Percentiles rank a stretch among this genome's conserved stretches.
Evolutionary conservation across 1,139 yeast genomes (phyloP).

Genomic region (Blastobotrys petasosporus): DNA sequence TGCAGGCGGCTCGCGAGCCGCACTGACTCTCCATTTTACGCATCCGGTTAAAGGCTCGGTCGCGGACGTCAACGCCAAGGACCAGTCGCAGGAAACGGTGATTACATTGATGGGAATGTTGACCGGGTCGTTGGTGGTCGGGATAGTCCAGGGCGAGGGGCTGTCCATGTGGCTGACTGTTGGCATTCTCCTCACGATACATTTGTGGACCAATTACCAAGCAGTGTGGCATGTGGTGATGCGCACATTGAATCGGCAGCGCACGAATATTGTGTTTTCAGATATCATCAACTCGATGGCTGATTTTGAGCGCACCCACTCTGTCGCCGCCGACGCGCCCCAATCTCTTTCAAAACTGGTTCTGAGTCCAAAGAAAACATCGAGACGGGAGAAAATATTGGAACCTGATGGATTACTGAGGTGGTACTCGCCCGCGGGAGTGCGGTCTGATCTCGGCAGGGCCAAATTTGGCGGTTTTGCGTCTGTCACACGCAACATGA

Average conservation of each 20-base stretch:
- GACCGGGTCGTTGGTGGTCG: constrained; percentile 33
- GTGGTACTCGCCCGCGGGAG: constrained; percentile 19
- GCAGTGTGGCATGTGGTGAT: constrained; percentile 35
- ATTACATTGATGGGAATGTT: constrained; percentile 36
- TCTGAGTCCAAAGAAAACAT: constrained; percentile 26
- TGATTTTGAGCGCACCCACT: constrained; percentile 21
- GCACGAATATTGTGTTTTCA: constrained; percentile 32
- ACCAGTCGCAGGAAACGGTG: constrained; percentile 37
- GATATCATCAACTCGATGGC: constrained; percentile 26
- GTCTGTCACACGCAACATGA: not conserved
- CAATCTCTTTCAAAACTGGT: constrained; percentile 25
- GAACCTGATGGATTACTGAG: constrained; percentile 31
- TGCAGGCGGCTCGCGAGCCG: constrained; percentile 38
- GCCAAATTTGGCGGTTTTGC: constrained; percentile 8
- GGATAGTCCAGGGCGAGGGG: constrained; percentile 30
- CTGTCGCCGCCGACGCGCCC: constrained; percentile 18
- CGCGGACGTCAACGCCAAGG: constrained; percentile 38
- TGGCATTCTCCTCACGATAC: constrained; percentile 26
- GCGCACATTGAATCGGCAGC: constrained; percentile 32
- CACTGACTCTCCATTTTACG: constrained; percentile 37
- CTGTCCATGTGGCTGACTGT: constrained; percentile 31
- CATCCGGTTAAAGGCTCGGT: constrained; percentile 32
- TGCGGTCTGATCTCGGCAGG: not conserved
- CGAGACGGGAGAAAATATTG: constrained; percentile 29
- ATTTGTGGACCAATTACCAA: constrained; percentile 34